Evolutionary conservation across 2,329 filamentous ascomycete species (phyloP).

Genomic region (Apiospora rasikravindrae): DNA sequence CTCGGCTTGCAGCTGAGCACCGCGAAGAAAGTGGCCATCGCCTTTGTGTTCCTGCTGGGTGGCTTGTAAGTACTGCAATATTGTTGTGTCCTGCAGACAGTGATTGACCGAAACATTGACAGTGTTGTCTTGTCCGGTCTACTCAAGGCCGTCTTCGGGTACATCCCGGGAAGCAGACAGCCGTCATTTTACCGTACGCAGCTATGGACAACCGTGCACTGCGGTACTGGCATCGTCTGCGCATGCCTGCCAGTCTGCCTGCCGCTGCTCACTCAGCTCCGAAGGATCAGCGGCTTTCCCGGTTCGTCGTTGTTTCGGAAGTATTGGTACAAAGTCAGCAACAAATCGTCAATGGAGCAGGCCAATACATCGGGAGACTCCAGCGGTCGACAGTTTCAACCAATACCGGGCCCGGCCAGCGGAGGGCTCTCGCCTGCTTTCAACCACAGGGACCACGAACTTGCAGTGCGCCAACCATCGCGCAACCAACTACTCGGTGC

Average conservation of each 20-base stretch:
- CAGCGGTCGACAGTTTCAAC: neutral
- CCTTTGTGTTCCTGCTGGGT: constrained; percentile 27
- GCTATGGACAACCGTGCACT: constrained; percentile 27
- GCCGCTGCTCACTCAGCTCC: constrained; percentile 21
- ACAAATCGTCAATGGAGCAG: neutral
- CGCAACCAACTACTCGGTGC: too few relatives aligned
- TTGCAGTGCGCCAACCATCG: too few relatives aligned
- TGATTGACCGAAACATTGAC: neutral
- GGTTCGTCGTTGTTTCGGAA: too few relatives aligned
- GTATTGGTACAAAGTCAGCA: neutral
- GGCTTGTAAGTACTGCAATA: constrained; percentile 23
- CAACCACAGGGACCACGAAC: too few relatives aligned
- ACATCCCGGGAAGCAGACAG: neutral
- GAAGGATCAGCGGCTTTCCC: too few relatives aligned
- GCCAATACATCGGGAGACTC: neutral
- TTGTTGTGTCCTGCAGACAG: too few relatives aligned
- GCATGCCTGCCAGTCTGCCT: constrained; percentile 28
- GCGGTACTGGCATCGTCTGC: constrained; percentile 27
- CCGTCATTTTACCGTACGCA: constrained; percentile 25
- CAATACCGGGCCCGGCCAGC: too few relatives aligned
- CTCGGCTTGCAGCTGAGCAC: constrained; percentile 24
- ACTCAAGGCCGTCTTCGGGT: constrained; percentile 21
- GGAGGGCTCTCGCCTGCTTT: neutral
- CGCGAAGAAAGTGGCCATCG: constrained; percentile 26
- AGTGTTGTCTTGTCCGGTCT: constrained; percentile 26